These are phyloP conservation scores for Phaeoacremonium minimum DNA, from an alignment of 2,329 filamentous ascomycete genomes.

Conservation along the genomic window DNA sequence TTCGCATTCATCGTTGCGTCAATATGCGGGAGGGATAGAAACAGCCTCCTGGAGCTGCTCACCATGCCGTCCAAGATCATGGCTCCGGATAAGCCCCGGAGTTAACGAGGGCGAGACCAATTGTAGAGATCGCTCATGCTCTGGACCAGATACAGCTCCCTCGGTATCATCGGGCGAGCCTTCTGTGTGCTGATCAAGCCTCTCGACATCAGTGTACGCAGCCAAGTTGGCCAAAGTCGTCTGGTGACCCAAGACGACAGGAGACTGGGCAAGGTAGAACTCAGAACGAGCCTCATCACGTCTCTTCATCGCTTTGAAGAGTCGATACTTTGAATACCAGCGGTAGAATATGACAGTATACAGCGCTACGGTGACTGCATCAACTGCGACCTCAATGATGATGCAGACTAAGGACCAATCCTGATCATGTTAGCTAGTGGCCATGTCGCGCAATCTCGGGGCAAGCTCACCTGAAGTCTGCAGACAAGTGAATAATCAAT, in stretches of 20 bases:
- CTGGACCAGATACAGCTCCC: background rate
- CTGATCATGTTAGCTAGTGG: background rate
- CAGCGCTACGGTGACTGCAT: background rate
- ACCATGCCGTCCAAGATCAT: background rate
- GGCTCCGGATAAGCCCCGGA: background rate
- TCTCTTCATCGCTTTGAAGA: background rate
- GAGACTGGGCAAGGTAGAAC: background rate
- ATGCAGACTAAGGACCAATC: background rate
- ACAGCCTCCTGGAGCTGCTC: background rate
- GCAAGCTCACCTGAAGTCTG: background rate
- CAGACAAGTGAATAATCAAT: background rate
- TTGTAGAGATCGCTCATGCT: background rate
- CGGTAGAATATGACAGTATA: background rate
- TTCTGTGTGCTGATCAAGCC: background rate
- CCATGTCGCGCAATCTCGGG: background rate
- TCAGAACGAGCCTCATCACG: background rate
- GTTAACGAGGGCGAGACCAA: background rate
- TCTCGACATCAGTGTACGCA: background rate
- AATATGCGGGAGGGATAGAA: background rate
- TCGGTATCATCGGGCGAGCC: background rate
- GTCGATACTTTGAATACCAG: background rate
- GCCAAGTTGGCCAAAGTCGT: background rate
- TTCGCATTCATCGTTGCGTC: no score
- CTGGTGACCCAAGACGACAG: background rate
- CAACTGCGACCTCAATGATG: background rate